Base-by-base conservation (phyloP, 345 rosid genomes). In the Schrenkiella parvula region DNA sequence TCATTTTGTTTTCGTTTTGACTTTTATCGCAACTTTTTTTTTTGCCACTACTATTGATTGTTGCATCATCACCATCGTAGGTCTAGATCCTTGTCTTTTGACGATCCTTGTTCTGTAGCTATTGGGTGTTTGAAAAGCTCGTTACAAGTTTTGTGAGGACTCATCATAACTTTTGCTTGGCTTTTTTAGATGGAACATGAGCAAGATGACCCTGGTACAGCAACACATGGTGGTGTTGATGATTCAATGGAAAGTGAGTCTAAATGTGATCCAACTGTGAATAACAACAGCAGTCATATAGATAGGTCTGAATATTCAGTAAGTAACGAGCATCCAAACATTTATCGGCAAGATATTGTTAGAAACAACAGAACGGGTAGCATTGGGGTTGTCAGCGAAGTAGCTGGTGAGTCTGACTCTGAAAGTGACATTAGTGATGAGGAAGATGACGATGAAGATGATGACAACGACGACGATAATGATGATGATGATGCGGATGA, bases 401-500 rank as follows among this genome's bases (percentile, higher is more conserved):
- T 88, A 68, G 90, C 93, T 18, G 95, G 92, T 72, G 98, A 88
- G 75, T 88, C 90, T 0, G 98, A 95, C 81, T 88, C 99, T n/a
- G 96, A 95, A 39, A 80, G 80, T 39, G 89, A 84, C 46, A 68
- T 78, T 18, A 84, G 83, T 38, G 96, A 85, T 70, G 96, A 88
- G 4, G 90, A 82, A 1, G 85, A 82, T 26, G 85, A 82, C 0
- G 84, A 80, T 0, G 83, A 76, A 0, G 85, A 85, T 1, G 85
- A 73, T 0, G 82, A 84, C 4, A 80, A 79, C 0, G 77, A 71
- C 1, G 79, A 68, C 10, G 80, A 26, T 2, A 77, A 79, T 7
- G 72, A 56, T 3, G 82, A 55, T 17, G 73, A 66, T 17, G 65
- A 63, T 38, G 79, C 0, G 2, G 71, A 38, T 47, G 85, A 73